These are phyloP conservation scores for Pisolithus orientalis DNA, from an alignment of 768 basidiomycete species.

Conservation along the genomic window DNA sequence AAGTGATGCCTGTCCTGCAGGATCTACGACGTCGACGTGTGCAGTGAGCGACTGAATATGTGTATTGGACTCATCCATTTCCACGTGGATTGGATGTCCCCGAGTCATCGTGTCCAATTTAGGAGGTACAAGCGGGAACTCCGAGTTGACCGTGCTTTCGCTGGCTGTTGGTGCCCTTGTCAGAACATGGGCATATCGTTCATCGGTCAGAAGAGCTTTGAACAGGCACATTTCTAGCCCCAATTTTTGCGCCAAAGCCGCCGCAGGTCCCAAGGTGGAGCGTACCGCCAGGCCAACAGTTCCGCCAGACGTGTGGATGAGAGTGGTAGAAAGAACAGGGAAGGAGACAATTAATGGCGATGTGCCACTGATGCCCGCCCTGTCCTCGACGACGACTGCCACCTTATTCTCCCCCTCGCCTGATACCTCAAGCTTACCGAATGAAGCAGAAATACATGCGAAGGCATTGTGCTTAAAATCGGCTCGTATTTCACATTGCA, in stretches of 20 bases:
- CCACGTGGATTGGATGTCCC: slow-evolving; percentile 8
- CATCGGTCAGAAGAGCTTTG: slow-evolving; percentile 10
- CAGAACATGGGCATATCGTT: slow-evolving; percentile 18
- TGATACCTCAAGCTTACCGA: slow-evolving; percentile 13
- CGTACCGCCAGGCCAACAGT: slow-evolving; percentile 15
- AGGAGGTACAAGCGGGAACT: background rate
- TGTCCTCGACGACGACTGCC: slow-evolving; percentile 15
- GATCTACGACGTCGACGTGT: slow-evolving; percentile 17
- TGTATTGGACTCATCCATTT: slow-evolving; percentile 11
- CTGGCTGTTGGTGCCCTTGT: slow-evolving; percentile 11
- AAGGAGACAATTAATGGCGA: slow-evolving; percentile 21
- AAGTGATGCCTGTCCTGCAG: slow-evolving; percentile 12
- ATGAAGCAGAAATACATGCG: slow-evolving; percentile 13
- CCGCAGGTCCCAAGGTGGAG: slow-evolving; percentile 4
- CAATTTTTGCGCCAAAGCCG: background rate
- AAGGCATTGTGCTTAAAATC: slow-evolving; percentile 12
- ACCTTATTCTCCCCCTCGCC: slow-evolving; percentile 13
- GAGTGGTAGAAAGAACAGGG: slow-evolving; percentile 9
- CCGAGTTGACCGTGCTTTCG: slow-evolving; percentile 4
- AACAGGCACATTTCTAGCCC: slow-evolving; percentile 11
- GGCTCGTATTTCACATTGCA: slow-evolving; percentile 20
- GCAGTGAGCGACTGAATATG: slow-evolving; percentile 14
- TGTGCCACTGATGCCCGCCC: slow-evolving; percentile 9
- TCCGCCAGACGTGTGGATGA: slow-evolving; percentile 10
- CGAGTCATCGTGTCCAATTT: slow-evolving; percentile 8